These are phyloP conservation scores for Xerocomus minutiporus DNA, from an alignment of 1,284 basidiomycete genomes.

Conservation along the genomic window DNA sequence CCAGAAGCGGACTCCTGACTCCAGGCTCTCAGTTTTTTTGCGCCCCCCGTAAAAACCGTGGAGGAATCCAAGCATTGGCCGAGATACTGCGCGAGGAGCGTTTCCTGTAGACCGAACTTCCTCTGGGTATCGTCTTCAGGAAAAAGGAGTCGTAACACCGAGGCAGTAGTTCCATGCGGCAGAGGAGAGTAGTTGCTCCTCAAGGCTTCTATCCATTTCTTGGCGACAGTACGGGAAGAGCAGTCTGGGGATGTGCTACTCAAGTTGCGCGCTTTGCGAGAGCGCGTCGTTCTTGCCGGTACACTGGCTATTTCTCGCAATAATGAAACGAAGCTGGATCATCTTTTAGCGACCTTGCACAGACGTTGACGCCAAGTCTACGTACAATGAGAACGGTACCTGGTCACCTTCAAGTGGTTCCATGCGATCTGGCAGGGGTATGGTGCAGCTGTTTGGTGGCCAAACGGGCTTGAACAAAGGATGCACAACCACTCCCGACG, in stretches of 20 bases:
- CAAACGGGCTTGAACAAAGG: too few species aligned
- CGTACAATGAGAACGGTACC: slow-evolving; percentile 45
- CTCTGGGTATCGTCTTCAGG: slow-evolving; percentile 71
- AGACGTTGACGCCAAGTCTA: slow-evolving; percentile 2
- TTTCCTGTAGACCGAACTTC: slow-evolving; percentile 73
- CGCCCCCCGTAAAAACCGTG: slow-evolving; percentile 20
- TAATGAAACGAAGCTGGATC: slow-evolving; percentile 43
- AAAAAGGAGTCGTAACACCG: slow-evolving; percentile 72
- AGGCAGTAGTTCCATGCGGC: slow-evolving; percentile 45
- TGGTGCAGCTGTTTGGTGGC: neutral
- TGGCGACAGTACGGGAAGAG: slow-evolving; percentile 40
- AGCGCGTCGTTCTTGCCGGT: slow-evolving; percentile 21
- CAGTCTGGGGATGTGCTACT: slow-evolving; percentile 22
- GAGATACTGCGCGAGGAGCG: slow-evolving; percentile 53
- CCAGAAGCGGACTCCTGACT: slow-evolving; percentile 47
- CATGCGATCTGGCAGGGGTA: slow-evolving; percentile 22
- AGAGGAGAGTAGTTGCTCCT: slow-evolving; percentile 42
- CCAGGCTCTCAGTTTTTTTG: slow-evolving; percentile 46
- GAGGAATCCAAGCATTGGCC: slow-evolving; percentile 48
- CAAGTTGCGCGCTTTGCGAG: slow-evolving; percentile 13
- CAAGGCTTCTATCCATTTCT: slow-evolving; percentile 46
- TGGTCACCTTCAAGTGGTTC: slow-evolving; percentile 18
- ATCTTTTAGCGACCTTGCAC: slow-evolving; percentile 12
- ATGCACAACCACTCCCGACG: too few species aligned
- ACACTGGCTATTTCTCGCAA: slow-evolving; percentile 41